Evolutionary conservation across 2,329 filamentous ascomycete species (phyloP).

Genomic region (Aspergillus costaricaensis): DNA sequence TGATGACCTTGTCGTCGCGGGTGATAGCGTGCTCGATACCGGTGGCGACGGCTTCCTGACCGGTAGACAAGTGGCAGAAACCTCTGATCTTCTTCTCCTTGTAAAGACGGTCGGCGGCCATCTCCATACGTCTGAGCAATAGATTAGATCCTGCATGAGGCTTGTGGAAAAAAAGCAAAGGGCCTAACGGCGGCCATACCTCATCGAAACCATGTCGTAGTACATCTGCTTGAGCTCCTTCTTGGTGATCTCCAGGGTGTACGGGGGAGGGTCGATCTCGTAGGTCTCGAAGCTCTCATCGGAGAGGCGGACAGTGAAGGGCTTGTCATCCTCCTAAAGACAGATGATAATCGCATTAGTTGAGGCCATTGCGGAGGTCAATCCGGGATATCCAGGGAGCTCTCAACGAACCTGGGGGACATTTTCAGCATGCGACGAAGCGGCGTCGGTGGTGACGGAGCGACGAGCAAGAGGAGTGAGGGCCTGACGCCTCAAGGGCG

Average conservation of each 20-base stretch:
- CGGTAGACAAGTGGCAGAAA: constrained; percentile 98
- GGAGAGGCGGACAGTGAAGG: constrained; percentile 87
- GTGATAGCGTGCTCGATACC: constrained; percentile 96
- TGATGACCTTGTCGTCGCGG: constrained; percentile 91
- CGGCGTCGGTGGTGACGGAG: constrained; percentile 92
- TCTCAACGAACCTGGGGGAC: constrained; percentile 64
- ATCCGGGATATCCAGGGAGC: constrained; percentile 31
- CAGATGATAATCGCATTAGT: constrained; percentile 24
- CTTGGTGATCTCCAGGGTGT: constrained; percentile 93
- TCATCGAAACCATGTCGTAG: constrained; percentile 90
- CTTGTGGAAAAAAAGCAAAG: not conserved
- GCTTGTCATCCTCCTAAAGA: constrained; percentile 83
- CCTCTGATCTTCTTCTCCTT: constrained; percentile 99
- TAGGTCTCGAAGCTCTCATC: constrained; percentile 99
- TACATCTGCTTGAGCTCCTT: constrained; percentile 99
- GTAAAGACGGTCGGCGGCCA: constrained; percentile 98
- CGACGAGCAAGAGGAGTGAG: constrained; percentile 59
- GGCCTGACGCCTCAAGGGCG: constrained; percentile 56
- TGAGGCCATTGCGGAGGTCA: constrained; percentile 11
- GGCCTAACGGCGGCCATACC: constrained; percentile 61
- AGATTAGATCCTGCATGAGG: not conserved
- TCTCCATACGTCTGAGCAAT: constrained; percentile 85
- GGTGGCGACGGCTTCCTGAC: constrained; percentile 94
- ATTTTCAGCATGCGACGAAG: constrained; percentile 85
- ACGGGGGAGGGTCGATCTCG: constrained; percentile 93